Conservation (phyloP, 116 monocot species). For the Phalaenopsis hybrid region DNA sequence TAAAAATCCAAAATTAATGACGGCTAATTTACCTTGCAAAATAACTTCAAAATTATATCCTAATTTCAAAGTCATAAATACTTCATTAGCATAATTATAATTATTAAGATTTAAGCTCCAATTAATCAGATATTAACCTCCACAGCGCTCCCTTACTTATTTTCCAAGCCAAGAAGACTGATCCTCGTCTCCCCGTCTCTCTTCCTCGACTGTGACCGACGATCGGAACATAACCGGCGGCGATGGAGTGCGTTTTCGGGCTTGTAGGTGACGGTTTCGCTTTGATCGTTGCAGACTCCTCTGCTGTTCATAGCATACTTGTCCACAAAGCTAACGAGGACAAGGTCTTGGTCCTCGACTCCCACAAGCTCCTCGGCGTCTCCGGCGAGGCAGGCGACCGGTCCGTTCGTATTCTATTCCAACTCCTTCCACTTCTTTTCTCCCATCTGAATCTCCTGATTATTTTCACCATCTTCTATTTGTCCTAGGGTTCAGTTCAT, state of each 20-base stretch:
- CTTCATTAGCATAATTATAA: too few relatives aligned
- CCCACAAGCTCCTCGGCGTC: constrained; percentile 59
- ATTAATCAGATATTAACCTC: too few relatives aligned
- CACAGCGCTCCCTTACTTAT: not conserved
- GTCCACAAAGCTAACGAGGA: constrained; percentile 59
- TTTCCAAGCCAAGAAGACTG: not conserved
- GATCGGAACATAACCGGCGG: not conserved
- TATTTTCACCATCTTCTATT: not conserved
- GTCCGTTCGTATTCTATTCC: constrained; percentile 8
- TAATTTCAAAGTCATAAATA: too few relatives aligned
- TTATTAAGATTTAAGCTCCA: too few relatives aligned
- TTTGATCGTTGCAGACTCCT: constrained; percentile 41
- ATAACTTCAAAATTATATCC: too few relatives aligned
- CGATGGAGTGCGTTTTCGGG: constrained; percentile 59
- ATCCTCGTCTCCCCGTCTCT: not conserved
- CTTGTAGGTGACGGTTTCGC: constrained; percentile 54
- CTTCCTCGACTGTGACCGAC: not conserved
- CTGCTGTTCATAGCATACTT: constrained; percentile 52
- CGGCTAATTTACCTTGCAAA: too few relatives aligned
- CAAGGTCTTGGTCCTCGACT: constrained; percentile 57
- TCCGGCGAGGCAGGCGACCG: constrained; percentile 55
- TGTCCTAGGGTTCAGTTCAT: constrained; percentile 52
- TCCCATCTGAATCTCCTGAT: not conserved
- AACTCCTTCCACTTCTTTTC: not conserved
- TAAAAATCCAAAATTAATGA: too few relatives aligned